phyloP scores from a whole-genome alignment of 2,329 filamentous ascomycete genomes.

The Colletotrichum lupini region DNA sequence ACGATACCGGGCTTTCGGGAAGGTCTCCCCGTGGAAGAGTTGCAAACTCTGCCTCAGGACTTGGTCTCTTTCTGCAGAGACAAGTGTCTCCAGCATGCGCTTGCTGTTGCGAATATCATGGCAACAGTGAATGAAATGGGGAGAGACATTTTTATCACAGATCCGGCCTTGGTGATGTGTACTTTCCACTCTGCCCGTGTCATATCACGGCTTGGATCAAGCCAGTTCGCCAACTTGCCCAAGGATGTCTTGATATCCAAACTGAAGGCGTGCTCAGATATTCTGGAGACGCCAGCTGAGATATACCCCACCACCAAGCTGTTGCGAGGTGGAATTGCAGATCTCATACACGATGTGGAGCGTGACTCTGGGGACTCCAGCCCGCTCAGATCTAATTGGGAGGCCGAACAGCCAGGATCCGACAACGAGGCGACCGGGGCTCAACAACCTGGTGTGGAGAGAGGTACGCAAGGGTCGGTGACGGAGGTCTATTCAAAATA shows the following conservation, averaged over 20 bases:
- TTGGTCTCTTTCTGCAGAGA: slow-evolving; percentile 17
- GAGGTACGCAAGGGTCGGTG: not conserved
- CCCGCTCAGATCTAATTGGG: slow-evolving; percentile 20
- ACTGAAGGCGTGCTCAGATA: slow-evolving; percentile 18
- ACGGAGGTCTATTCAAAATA: slow-evolving; percentile 30
- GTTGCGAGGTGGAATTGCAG: slow-evolving; percentile 14
- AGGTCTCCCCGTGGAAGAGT: slow-evolving; percentile 11
- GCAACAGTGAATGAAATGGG: slow-evolving; percentile 11
- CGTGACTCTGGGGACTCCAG: slow-evolving; percentile 9
- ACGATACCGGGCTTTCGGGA: slow-evolving; percentile 36
- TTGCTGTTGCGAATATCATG: slow-evolving; percentile 25
- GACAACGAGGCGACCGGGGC: not conserved
- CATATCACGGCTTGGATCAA: slow-evolving; percentile 15
- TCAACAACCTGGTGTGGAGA: not conserved
- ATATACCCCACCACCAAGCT: slow-evolving; percentile 26
- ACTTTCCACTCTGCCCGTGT: slow-evolving; percentile 31
- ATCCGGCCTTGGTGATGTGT: slow-evolving; percentile 29
- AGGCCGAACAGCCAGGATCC: slow-evolving; percentile 1
- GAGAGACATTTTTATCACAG: slow-evolving; percentile 25
- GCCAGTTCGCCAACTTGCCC: slow-evolving; percentile 16
- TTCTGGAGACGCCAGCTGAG: slow-evolving; percentile 15
- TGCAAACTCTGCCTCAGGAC: not conserved
- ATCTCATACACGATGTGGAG: slow-evolving; percentile 29
- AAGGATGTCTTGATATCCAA: not conserved
- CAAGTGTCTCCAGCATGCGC: slow-evolving; percentile 26